Base-by-base conservation (phyloP, 164 flowering plant species). In the Dillenia suffruticosa region DNA sequence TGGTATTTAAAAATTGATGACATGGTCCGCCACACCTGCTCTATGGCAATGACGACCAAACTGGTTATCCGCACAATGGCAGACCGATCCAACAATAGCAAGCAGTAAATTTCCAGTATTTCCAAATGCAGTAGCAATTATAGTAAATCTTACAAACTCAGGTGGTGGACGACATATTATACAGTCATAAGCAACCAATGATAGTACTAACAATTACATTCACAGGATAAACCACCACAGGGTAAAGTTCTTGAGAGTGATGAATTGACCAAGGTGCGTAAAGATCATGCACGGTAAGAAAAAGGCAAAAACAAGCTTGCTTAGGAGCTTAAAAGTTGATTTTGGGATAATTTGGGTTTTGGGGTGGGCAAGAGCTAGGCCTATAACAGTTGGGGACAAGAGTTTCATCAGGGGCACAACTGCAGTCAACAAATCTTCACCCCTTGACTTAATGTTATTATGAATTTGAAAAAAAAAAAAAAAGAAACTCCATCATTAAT, bases 231-330 rank as follows among this genome's bases (percentile, higher is more conserved):
- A 90, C 98, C 98, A 93, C 98, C 96, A 90, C 0, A 22, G 63
- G 7, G 64, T 45, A 16, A 84, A 56, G 71, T 81, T 87, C 14
- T 74, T 24, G 8, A 84, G 71, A 13, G 84, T 82, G 15, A 93
- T 81, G 54, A 79, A 72, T 65, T 79, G 68, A 17, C 98, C 98
- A 6, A 90, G 80, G 15, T 83, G 77, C 9, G 81, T 80, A 66
- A 93, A 93, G 66, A 87, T 90, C 10, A 82, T 69, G 69, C 96
- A 93, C 0, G 97, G 98, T 64, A 93, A 72, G 80, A 93, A 90
- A 46, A 93, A 70, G 9, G 86, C 95, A 62, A 90, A 93, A 8
- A 93, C 92, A 15, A 93, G 94, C 79, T 90, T 93, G 86, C 97
- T 93, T 1, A 90, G 79, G 52, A 93, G 96, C 74, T 77, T 83